Evolutionary conservation across 495 filamentous ascomycete species (phyloP), one percentile per base, ranked within the genome.

Genomic region (Aspergillus cristatus): DNA sequence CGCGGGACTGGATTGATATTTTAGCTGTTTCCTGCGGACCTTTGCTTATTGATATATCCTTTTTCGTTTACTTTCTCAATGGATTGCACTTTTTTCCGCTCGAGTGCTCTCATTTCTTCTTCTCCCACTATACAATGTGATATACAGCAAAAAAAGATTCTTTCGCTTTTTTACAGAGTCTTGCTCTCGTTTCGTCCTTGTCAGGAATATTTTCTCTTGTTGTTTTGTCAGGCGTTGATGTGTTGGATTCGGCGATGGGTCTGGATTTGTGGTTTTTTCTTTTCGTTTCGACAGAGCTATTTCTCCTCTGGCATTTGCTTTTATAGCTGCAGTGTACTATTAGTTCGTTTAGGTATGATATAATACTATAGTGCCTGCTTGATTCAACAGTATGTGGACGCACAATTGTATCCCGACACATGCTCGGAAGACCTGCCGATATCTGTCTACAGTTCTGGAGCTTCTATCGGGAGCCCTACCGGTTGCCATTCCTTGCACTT

Each of bases 201-300:
- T 33, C 36, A 38, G 37, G 47, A 48, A 28, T 18, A 37, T 47
- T 43, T 54, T 41, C 35, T 48, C 34, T 18, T 32, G 38, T 50
- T 43, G 33, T 48, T 43, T 28, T 40, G 47, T 32, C 41, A 12
- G 51, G 55, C 54, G 57, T 58, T 56, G 42, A 50, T 57, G 60
- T 54, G 62, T 60, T 48, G 57, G 48, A 51, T 58, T 46, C 42
- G 57, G 59, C 48, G 42, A 56, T 55, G 31, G 53, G 54, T 48
- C 50, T 47, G 53, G 49, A 47, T 42, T 47, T 46, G 22, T 14
- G 44, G 37, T 44, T 54, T 36, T 41, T 41, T 39, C 34, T 52
- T 45, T 42, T 48, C 49, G 41, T 41, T 51, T 12, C 11, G 40
- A 26, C 42, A 35, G 45, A 42, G 40, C 18, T 16, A 18, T 37